Percentiles rank a stretch among this genome's conserved stretches.
Conservation (phyloP, 192 early-diverging fungal genomes). For the Coemansia sp. region DNA sequence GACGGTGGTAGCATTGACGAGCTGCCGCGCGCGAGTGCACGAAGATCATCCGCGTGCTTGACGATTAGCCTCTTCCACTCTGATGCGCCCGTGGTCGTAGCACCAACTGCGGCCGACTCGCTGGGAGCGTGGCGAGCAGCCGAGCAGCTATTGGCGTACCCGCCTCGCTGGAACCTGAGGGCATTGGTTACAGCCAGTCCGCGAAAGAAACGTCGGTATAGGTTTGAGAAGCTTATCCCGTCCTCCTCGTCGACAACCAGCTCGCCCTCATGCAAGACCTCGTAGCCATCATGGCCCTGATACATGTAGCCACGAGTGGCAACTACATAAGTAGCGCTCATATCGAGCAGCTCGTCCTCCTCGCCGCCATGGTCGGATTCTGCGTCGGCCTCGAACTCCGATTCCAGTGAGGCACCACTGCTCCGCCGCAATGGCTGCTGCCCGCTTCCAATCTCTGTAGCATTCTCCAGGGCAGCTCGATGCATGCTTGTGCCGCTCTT, state of each 20-base stretch:
- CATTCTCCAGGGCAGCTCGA: constrained; percentile 19
- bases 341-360: constrained; percentile 50
- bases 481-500: constrained; percentile 18
- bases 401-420: constrained; percentile 11
- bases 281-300: constrained; percentile 61
- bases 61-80: constrained; percentile 36
- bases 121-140: constrained; percentile 7
- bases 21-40: constrained; percentile 13
- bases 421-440: not conserved
- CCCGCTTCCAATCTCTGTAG: constrained; percentile 13
- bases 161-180: constrained; percentile 34
- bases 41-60: constrained; percentile 35
- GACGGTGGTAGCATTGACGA: not conserved
- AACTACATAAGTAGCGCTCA: constrained; percentile 51
- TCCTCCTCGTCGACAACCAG: constrained; percentile 61
- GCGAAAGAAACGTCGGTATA: constrained; percentile 58
- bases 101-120: not conserved
- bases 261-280: constrained; percentile 44
- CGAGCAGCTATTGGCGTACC: constrained; percentile 26
- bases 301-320: constrained; percentile 65
- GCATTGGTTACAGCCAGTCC: constrained; percentile 63
- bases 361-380: constrained; percentile 38
- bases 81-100: not conserved
- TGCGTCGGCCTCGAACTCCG: constrained; percentile 21
- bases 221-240: constrained; percentile 56